Evolutionary conservation across 192 early-diverging fungal species (phyloP), one percentile per base, ranked within the genome.

Genomic region (Umbelopsis sp.): DNA sequence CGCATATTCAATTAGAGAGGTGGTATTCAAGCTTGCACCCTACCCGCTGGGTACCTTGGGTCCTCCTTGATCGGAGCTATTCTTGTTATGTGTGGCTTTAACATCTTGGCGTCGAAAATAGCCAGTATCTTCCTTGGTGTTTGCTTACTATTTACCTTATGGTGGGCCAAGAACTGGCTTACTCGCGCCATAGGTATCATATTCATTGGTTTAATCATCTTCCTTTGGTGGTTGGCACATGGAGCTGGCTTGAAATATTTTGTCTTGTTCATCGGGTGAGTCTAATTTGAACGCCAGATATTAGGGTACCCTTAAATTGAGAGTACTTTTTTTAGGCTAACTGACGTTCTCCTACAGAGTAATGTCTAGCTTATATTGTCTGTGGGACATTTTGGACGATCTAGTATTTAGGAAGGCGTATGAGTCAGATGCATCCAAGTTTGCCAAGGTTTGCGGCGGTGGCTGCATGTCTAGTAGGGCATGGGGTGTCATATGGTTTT

Each of bases 311-410:
- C 16, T 61, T 25, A 33, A 61, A 70, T 69, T 51, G 25, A 41
- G 21, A 44, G 25, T 67, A 37, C 30, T 25, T 30, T 25, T 22
- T 61, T 37, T 49, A 30, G 18, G 5, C 30, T 61, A 35, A 35
- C 25, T 61, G 6, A 61, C 16, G 11, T 30, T 49, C 50, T 49
- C 48, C 66, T 41, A 45, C 76, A 92, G 95, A 37, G 91, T 94
- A 16, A 99, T 99, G 97, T 91, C 88, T 3, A 90, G 92, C 25
- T 82, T 97, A 35, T 99, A 99, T 75, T 90, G 91, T 58, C 84
- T 97, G 27, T 95, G 95, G 91, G 97, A 99, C 81, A 98, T 98
- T 78, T 77, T 98, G 58, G 97, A 99, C 48, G 96, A 98, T 83
- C 83, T 95, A 15, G 85, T 97, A 4, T 82, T 90, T 67, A 82